A percentile compares a stretch with the other conserved stretches of the same genome.
These are phyloP conservation scores for Sphaerulina vaccinii DNA, from an alignment of 2,329 filamentous ascomycete genomes.

Conservation along the genomic window DNA sequence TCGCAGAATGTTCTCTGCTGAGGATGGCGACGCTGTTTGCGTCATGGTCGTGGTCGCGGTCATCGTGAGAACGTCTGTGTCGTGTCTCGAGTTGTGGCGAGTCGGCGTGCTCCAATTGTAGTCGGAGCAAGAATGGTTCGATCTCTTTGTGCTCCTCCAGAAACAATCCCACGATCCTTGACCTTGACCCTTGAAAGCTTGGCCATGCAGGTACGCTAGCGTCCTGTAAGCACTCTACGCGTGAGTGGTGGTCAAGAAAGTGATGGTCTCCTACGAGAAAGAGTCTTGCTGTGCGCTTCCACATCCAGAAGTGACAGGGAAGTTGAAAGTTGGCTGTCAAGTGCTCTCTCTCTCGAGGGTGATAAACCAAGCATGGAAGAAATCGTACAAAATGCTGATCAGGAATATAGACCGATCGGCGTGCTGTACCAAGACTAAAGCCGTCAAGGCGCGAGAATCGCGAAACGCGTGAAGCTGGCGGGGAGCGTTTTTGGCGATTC, in stretches of 20 bases:
- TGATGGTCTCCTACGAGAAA: neutral
- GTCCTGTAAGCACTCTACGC: slow-evolving; percentile 6
- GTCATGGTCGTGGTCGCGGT: slow-evolving; percentile 33
- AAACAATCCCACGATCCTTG: slow-evolving; percentile 10
- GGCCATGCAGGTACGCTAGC: neutral
- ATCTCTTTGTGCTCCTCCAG: slow-evolving; percentile 11
- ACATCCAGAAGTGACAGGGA: too few species aligned
- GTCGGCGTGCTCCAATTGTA: slow-evolving; percentile 6
- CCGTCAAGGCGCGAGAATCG: slow-evolving; percentile 9
- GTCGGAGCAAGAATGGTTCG: slow-evolving; percentile 14
- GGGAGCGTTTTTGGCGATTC: neutral
- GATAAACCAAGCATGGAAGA: too few species aligned
- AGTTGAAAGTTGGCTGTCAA: too few species aligned
- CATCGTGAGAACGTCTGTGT: slow-evolving; percentile 24
- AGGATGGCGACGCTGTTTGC: slow-evolving; percentile 44
- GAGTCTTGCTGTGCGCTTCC: too few species aligned
- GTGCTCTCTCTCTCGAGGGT: too few species aligned
- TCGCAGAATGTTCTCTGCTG: slow-evolving; percentile 78
- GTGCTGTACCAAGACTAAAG: too few species aligned
- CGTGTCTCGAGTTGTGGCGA: neutral
- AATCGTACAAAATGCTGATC: too few species aligned
- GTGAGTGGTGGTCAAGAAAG: slow-evolving; percentile 2
- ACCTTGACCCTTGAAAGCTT: slow-evolving; percentile 6
- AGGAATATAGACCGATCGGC: too few species aligned
- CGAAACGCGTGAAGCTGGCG: neutral